phyloP scores from a whole-genome alignment of 306 rosid species.

The Morella rubra region DNA sequence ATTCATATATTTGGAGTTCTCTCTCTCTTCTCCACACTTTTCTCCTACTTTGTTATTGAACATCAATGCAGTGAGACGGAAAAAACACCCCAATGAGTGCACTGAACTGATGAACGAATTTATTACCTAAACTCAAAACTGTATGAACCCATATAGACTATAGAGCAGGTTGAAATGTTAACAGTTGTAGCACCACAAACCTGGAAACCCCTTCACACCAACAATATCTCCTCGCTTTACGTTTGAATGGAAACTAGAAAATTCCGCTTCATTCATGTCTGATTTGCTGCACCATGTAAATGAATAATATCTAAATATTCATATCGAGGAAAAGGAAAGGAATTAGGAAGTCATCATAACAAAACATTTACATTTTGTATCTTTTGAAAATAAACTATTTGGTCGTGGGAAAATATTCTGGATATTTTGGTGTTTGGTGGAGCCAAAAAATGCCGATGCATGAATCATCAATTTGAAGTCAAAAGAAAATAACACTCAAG shows the following conservation, averaged over 20 bases:
- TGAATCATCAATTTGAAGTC: no score
- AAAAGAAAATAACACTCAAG: no score
- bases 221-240: constrained; percentile 88
- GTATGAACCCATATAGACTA: no score
- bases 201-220: constrained; percentile 88
- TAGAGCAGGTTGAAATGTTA: background rate
- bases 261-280: constrained; percentile 59
- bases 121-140: background rate
- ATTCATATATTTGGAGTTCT: background rate
- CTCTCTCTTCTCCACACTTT: background rate
- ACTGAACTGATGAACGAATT: background rate
- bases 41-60: background rate
- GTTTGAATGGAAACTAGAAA: constrained; percentile 65
- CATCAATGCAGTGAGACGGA: background rate
- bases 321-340: background rate
- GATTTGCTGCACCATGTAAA: constrained; percentile 56
- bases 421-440: no score
- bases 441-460: no score
- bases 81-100: background rate
- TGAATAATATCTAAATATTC: constrained; percentile 15
- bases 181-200: constrained; percentile 34
- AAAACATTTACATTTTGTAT: background rate
- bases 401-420: background rate
- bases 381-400: no score
- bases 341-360: constrained; percentile 1